Evolutionary conservation across 2,329 filamentous ascomycete species (phyloP).

Genomic region (Nectriaceae sp.): DNA sequence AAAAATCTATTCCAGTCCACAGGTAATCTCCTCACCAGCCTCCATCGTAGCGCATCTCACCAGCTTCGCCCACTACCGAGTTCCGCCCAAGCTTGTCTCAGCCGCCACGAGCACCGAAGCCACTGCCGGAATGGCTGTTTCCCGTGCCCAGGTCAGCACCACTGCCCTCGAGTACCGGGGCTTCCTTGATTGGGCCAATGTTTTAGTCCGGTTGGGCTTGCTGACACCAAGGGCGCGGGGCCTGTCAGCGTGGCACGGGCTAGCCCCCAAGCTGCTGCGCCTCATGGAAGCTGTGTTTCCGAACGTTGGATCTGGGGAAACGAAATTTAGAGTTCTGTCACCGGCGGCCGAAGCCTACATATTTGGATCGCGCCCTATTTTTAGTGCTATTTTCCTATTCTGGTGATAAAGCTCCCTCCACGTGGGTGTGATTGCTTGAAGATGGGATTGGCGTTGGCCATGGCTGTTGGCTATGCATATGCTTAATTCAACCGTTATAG

Average conservation of each 20-base stretch:
- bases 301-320: not conserved
- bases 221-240: not conserved
- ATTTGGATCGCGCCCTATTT: too few relatives aligned
- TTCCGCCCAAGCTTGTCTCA: not conserved
- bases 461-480: not conserved
- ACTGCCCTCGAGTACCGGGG: not conserved
- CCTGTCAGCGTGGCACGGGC: constrained; percentile 15
- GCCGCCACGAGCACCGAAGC: constrained; percentile 2
- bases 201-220: too few relatives aligned
- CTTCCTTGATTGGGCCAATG: constrained; percentile 5
- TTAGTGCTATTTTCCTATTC: too few relatives aligned
- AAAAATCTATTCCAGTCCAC: constrained; percentile 2
- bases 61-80: not conserved
- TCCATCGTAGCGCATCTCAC: constrained; percentile 7
- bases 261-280: constrained; percentile 22
- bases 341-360: not conserved
- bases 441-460: too few relatives aligned
- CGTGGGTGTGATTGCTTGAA: not conserved
- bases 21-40: constrained; percentile 1
- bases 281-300: not conserved
- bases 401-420: too few relatives aligned
- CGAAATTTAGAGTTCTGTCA: not conserved
- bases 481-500: too few relatives aligned
- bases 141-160: constrained; percentile 8
- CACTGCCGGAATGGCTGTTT: constrained; percentile 1